These are phyloP conservation scores for Pterocarpus macrocarpus DNA, from an alignment of 306 rosid genomes.

Conservation along the genomic window DNA sequence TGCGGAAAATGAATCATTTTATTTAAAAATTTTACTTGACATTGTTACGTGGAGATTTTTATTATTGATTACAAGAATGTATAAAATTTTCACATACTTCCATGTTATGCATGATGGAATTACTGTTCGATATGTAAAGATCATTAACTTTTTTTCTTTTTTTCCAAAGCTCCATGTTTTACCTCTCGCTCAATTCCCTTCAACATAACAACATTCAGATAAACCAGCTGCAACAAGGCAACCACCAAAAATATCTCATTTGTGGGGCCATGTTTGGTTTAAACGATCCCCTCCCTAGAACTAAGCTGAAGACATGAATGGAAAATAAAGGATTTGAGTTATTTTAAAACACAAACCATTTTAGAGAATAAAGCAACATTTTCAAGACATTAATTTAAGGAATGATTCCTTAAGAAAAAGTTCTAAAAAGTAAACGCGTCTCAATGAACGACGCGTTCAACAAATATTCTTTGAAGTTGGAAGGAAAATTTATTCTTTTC, in stretches of 20 bases:
- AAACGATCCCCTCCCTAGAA: neutral
- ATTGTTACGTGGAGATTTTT: too few species aligned
- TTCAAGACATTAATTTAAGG: neutral
- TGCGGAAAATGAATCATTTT: too few species aligned
- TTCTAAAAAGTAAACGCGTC: conserved; percentile 40
- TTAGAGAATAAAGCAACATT: conserved; percentile 17
- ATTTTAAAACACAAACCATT: neutral
- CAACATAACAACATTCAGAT: neutral
- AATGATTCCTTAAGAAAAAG: conserved; percentile 25
- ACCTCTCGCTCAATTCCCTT: neutral
- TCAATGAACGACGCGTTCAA: neutral
- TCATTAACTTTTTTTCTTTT: neutral
- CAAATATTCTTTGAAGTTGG: neutral
- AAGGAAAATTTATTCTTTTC: conserved; percentile 27
- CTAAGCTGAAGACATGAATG: neutral
- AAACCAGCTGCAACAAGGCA: neutral
- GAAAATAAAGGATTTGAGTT: neutral
- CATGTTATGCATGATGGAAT: neutral
- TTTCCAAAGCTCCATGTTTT: neutral
- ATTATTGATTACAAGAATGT: too few species aligned
- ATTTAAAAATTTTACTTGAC: too few species aligned
- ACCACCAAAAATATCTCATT: neutral
- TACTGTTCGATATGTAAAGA: neutral
- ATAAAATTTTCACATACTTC: too few species aligned
- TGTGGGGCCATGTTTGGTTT: neutral